phyloP scores from a whole-genome alignment of 129 eudicot genomes.

The Sambucus nigra region DNA sequence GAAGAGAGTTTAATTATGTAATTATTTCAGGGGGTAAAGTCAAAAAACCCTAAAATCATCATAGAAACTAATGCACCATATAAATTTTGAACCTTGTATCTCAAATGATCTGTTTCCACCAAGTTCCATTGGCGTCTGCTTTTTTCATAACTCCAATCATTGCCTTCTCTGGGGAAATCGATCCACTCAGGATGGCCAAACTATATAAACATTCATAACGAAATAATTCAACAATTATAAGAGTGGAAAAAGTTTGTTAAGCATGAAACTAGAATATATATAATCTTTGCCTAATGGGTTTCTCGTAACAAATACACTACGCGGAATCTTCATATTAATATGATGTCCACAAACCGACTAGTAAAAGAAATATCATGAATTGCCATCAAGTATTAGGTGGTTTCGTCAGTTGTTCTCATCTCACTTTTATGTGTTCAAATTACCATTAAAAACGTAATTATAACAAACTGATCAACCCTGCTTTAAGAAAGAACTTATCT shows the following conservation, averaged over 20 bases:
- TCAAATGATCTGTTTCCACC: slow-evolving; percentile 72
- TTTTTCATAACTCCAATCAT: slow-evolving; percentile 76
- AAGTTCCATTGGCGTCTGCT: slow-evolving; percentile 98
- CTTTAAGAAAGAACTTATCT: not conserved
- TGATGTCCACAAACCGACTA: not conserved
- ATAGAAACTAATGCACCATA: no score
- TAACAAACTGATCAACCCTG: not conserved
- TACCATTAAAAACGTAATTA: not conserved
- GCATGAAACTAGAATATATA: not conserved
- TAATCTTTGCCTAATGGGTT: not conserved
- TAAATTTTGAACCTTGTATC: slow-evolving; percentile 87
- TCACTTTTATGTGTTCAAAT: not conserved
- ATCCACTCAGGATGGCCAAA: slow-evolving; percentile 99
- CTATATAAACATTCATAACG: slow-evolving; percentile 25
- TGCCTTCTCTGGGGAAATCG: slow-evolving; percentile 96
- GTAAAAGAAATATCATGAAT: not conserved
- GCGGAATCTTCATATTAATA: no score
- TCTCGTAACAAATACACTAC: no score
- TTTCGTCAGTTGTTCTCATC: not conserved
- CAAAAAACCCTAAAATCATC: no score
- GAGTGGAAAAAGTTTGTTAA: not conserved
- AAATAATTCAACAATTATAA: slow-evolving; percentile 2
- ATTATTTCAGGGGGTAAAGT: no score
- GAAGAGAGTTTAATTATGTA: no score
- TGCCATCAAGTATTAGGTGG: not conserved